phyloP scores from a whole-genome alignment of 2,329 filamentous ascomycete genomes.

The Paraconiothyrium brasiliense region DNA sequence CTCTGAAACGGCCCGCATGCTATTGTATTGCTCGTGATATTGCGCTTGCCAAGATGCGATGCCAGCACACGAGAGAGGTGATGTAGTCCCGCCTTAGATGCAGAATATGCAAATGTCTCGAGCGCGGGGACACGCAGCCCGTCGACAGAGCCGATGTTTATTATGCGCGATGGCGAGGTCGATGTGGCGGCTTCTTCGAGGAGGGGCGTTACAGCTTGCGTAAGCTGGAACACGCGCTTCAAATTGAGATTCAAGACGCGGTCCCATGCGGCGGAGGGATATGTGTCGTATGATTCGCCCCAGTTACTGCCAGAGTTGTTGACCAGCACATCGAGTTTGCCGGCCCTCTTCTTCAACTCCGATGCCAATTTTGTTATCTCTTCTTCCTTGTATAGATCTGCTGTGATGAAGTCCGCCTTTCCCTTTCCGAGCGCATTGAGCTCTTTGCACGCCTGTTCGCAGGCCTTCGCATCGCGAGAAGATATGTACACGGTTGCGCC shows the following conservation, averaged over 20 bases:
- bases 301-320: constrained; percentile 74
- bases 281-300: constrained; percentile 68
- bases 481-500: constrained; percentile 75
- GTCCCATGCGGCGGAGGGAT: constrained; percentile 63
- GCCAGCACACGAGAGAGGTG: constrained; percentile 73
- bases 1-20: constrained; percentile 77
- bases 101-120: constrained; percentile 68
- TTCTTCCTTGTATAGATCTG: constrained; percentile 70
- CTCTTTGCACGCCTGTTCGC: constrained; percentile 67
- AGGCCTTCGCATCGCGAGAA: constrained; percentile 69
- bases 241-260: constrained; percentile 69
- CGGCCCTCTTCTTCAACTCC: constrained; percentile 64
- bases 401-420: constrained; percentile 67
- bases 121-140: constrained; percentile 68
- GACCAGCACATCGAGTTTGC: constrained; percentile 68
- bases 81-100: constrained; percentile 70
- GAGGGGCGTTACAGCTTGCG: constrained; percentile 69
- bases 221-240: constrained; percentile 72
- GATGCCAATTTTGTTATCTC: constrained; percentile 66
- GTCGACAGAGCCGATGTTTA: constrained; percentile 73
- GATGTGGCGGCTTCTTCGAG: constrained; percentile 62
- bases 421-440: constrained; percentile 65
- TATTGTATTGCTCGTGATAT: constrained; percentile 73
- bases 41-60: constrained; percentile 66
- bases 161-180: constrained; percentile 64